These are phyloP conservation scores for Vitis vinifera DNA, from an alignment of 164 flowering plant genomes.

Conservation along the genomic window ASM3070453v1 NC_081822.1:12316501-12317000, in stretches of 20 bases:
- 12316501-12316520: conserved; percentile 84
- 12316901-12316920: conserved; percentile 55
- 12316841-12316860: conserved; percentile 68
- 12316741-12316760: conserved; percentile 72
- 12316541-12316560: conserved; percentile 45
- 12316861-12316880: conserved; percentile 75
- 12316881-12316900: conserved; percentile 49
- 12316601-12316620: conserved; percentile 64
- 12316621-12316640: conserved; percentile 56
- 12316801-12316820: conserved; percentile 66
- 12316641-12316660: conserved; percentile 81
- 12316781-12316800: conserved; percentile 79
- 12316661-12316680: conserved; percentile 63
- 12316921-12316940: conserved; percentile 79
- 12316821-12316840: conserved; percentile 80
- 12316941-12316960: conserved; percentile 81
- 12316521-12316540: conserved; percentile 59
- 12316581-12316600: conserved; percentile 71
- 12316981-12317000: conserved; percentile 61
- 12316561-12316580: conserved; percentile 66
- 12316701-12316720: conserved; percentile 75
- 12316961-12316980: conserved; percentile 77
- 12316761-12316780: conserved; percentile 78
- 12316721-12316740: conserved; percentile 68
- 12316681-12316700: conserved; percentile 68